A percentile compares a stretch with the other conserved stretches of the same genome.
Conservation (phyloP, 495 filamentous ascomycete species). For the Apiosordaria backusii region DNA sequence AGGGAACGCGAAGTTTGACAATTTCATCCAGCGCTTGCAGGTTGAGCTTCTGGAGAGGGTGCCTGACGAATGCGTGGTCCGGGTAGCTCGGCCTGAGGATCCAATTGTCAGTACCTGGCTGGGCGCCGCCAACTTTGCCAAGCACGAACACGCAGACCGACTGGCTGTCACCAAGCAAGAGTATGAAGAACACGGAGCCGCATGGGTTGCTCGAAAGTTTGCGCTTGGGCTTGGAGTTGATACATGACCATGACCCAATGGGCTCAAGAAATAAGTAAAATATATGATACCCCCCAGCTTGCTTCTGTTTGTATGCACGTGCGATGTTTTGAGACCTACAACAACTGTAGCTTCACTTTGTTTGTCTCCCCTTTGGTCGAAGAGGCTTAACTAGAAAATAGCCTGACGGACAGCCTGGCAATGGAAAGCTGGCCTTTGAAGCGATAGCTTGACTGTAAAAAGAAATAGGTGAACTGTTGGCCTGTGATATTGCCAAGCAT, state of each 20-base stretch:
- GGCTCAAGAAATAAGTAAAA: neutral
- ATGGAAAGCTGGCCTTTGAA: too few relatives aligned
- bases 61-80: constrained; percentile 71
- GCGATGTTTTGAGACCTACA: too few relatives aligned
- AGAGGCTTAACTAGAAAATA: too few relatives aligned
- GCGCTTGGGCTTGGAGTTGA: constrained; percentile 31
- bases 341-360: too few relatives aligned
- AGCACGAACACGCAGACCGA: constrained; percentile 58
- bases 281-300: neutral
- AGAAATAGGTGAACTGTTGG: too few relatives aligned
- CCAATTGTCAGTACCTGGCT: constrained; percentile 81
- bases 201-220: constrained; percentile 75
- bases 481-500: too few relatives aligned
- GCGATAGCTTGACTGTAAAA: too few relatives aligned
- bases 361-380: too few relatives aligned
- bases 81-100: constrained; percentile 66
- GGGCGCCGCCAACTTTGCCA: constrained; percentile 74
- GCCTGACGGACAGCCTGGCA: too few relatives aligned
- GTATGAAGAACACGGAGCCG: constrained; percentile 81
- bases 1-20: constrained; percentile 74
- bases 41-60: constrained; percentile 70
- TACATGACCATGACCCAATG: neutral
- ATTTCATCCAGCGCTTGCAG: constrained; percentile 80
- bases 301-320: too few relatives aligned
- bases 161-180: constrained; percentile 78